Evolutionary conservation across 495 filamentous ascomycete species (phyloP).

Genomic region (Beverwykella pulmonaria): DNA sequence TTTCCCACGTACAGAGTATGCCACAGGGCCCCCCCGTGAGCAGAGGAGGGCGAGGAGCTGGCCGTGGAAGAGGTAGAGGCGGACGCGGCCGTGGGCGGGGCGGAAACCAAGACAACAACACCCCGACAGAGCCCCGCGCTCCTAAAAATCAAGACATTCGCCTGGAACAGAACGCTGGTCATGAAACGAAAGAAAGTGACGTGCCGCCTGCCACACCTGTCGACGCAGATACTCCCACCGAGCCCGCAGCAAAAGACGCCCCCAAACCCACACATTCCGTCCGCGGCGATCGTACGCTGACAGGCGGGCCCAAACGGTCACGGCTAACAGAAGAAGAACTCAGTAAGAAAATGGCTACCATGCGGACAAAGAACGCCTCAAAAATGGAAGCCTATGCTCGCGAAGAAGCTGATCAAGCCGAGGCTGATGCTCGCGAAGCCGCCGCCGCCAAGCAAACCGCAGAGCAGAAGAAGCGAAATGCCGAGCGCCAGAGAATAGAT

Average conservation of each 20-base stretch:
- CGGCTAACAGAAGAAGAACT: conserved; percentile 69
- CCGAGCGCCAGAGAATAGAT: conserved; percentile 57
- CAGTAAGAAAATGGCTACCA: conserved; percentile 59
- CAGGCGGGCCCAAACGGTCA: conserved; percentile 62
- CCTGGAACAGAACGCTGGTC: neutral
- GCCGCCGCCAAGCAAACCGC: conserved; percentile 45
- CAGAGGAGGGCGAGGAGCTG: conserved; percentile 9
- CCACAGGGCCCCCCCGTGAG: conserved; percentile 22
- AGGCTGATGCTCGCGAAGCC: conserved; percentile 67
- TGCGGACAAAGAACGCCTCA: conserved; percentile 60
- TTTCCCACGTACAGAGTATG: conserved; percentile 3
- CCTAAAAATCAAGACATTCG: neutral
- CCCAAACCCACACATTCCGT: conserved; percentile 53
- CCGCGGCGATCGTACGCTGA: conserved; percentile 68
- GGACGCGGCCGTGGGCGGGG: conserved; percentile 19
- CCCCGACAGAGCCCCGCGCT: neutral
- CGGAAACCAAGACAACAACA: neutral
- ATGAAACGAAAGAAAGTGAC: neutral
- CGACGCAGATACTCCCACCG: neutral
- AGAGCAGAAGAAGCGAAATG: conserved; percentile 20
- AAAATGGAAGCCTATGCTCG: conserved; percentile 64
- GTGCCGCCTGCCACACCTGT: neutral
- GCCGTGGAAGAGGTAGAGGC: conserved; percentile 7
- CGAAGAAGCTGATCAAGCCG: conserved; percentile 68
- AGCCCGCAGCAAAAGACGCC: conserved; percentile 16